phyloP scores from a whole-genome alignment of 202 grass and related monocot genomes.

The Brachypodium distachyon region DNA sequence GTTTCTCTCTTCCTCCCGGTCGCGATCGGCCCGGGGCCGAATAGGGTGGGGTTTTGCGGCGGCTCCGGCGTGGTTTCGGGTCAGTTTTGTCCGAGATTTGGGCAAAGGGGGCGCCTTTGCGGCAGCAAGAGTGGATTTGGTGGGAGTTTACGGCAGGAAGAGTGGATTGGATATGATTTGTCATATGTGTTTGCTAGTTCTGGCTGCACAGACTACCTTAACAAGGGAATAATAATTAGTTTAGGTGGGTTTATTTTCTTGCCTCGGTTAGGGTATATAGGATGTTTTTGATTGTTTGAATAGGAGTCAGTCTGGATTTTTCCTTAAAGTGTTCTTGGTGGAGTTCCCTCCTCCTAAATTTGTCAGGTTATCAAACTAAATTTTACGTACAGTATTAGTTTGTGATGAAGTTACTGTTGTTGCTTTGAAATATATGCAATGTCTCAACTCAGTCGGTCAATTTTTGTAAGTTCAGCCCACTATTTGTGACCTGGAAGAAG shows the following conservation, averaged over 20 bases:
- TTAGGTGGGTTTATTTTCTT: background rate
- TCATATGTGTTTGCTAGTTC: background rate
- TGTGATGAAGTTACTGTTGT: background rate
- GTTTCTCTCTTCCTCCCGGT: background rate
- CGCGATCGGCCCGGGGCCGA: background rate
- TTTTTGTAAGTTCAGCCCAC: conserved; percentile 60
- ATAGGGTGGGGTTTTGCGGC: background rate
- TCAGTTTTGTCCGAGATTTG: conserved; percentile 29
- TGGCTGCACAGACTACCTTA: background rate
- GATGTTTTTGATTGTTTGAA: background rate
- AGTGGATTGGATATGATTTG: background rate
- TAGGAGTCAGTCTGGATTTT: too few relatives aligned
- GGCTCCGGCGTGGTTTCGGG: background rate
- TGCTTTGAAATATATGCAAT: background rate
- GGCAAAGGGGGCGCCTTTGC: background rate
- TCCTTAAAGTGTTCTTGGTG: background rate
- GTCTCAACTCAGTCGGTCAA: background rate
- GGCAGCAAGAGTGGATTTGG: background rate
- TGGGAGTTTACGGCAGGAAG: background rate
- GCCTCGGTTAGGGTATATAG: background rate
- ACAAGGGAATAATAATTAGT: background rate
- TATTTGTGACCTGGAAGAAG: conserved; percentile 99
- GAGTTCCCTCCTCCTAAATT: too few relatives aligned
- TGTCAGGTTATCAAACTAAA: too few relatives aligned
- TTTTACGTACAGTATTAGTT: too few relatives aligned